Evolutionary conservation across 1,284 basidiomycete species (phyloP), one percentile per base, ranked within the genome.

Genomic region (Ustilago curta): DNA sequence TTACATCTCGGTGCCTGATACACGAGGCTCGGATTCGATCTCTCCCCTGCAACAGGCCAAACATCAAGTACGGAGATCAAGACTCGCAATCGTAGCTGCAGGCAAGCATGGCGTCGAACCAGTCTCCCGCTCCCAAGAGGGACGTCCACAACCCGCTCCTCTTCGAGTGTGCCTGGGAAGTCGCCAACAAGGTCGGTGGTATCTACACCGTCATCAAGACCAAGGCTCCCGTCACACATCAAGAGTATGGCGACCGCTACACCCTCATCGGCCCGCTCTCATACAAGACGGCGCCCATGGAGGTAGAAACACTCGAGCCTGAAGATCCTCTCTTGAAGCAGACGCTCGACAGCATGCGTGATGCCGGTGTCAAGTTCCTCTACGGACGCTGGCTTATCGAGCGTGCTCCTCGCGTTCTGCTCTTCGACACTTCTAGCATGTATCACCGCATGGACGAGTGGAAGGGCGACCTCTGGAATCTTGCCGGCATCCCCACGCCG

Each of bases 151-250:
- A 78, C 63, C 79, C 78, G 23, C 67, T 82, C 32, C 78, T 82
- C 59, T 82, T 82, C 56, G 81, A 82, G 70, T 76, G 70, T 55
- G 81, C 81, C 12, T 82, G 81, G 81, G 81, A 82, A 63, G 81
- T 82, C 14, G 80, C 80, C 12, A 81, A 81, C 75, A 82, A 82
- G 87, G 95, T 98, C 86, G 95, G 95, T 79, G 95, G 95, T 75
- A 97, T 97, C 87, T 98, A 98, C 89, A 98, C 95, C 74, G 95
- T 98, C 87, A 97, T 98, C 87, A 97, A 97, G 88, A 98, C 96
- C 60, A 99, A 98, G 86, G 95, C 97, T 56, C 96, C 96, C 64
- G 93, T 99, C 86, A 97, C 96, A 71, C 93, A 95, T 81, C 90
- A 91, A 71, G 78, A 80, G 54, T 82, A 93, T 80, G 85, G 85